These are phyloP conservation scores for Mesembryanthemum crystallinum DNA, from an alignment of 148 eudicot genomes.

Conservation along the genomic window DNA sequence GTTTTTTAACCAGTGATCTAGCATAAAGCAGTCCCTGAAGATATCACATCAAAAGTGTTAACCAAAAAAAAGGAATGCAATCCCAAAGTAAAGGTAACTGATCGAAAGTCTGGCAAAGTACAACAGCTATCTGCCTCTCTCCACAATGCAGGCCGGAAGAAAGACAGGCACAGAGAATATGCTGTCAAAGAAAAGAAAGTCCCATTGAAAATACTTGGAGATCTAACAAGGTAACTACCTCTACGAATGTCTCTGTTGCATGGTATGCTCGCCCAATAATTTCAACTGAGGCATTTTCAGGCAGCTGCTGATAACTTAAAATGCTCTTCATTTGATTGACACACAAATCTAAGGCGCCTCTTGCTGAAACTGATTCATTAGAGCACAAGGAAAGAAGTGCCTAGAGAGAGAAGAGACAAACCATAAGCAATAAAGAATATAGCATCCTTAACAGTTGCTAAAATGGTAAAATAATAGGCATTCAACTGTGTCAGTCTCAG, in stretches of 20 bases:
- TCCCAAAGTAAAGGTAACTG: background rate
- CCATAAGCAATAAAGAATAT: conserved; percentile 1
- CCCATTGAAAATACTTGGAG: background rate
- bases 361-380: conserved; percentile 72
- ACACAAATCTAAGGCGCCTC: conserved; percentile 89
- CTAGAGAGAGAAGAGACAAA: conserved; percentile 38
- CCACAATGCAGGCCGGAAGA: background rate
- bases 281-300: conserved; percentile 88
- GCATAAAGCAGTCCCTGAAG: conserved; percentile 78
- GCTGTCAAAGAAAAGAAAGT: conserved; percentile 9
- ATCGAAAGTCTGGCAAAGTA: background rate
- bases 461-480: too few species aligned
- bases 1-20: conserved; percentile 72
- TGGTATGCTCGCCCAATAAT: conserved; percentile 88
- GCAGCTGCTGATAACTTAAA: conserved; percentile 77
- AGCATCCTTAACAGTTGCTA: background rate
- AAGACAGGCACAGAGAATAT: background rate
- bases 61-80: background rate
- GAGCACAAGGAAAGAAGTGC: conserved; percentile 89
- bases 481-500: too few species aligned
- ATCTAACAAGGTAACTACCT: conserved; percentile 44
- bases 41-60: conserved; percentile 11
- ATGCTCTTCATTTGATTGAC: conserved; percentile 79
- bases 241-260: conserved; percentile 95
- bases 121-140: background rate